phyloP scores from a whole-genome alignment of 768 basidiomycete genomes.

The Russula griseocarnosa region DNA sequence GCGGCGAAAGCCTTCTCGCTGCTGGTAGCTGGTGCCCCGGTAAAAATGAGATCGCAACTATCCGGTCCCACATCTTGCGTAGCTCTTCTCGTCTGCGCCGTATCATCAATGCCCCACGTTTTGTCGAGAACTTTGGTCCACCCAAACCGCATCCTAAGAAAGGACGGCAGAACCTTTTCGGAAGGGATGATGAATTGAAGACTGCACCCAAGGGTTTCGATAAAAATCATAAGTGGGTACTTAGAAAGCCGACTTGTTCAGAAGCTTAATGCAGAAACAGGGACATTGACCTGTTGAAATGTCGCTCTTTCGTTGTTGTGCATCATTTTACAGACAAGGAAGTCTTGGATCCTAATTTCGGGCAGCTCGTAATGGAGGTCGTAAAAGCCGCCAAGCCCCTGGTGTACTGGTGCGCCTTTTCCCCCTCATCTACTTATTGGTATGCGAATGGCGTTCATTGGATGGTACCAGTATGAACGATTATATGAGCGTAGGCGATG shows the following conservation, averaged over 20 bases:
- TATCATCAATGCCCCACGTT: slow-evolving; percentile 62
- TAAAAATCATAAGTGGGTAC: slow-evolving; percentile 68
- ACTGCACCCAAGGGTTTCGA: slow-evolving; percentile 85
- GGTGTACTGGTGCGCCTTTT: slow-evolving; percentile 33
- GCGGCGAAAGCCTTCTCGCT: slow-evolving; percentile 66
- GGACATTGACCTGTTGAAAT: slow-evolving; percentile 90
- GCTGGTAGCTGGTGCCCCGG: slow-evolving; percentile 78
- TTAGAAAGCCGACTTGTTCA: neutral
- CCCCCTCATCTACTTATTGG: neutral
- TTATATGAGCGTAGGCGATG: slow-evolving; percentile 25
- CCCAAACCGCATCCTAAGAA: slow-evolving; percentile 60
- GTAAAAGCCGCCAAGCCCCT: slow-evolving; percentile 42
- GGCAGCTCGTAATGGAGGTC: slow-evolving; percentile 36
- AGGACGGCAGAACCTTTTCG: slow-evolving; percentile 73
- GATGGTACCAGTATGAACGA: slow-evolving; percentile 24
- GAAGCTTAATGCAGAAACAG: slow-evolving; percentile 35
- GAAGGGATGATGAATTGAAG: slow-evolving; percentile 83
- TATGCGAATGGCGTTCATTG: neutral
- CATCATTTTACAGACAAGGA: slow-evolving; percentile 45
- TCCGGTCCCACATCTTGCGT: slow-evolving; percentile 70
- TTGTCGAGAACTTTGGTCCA: slow-evolving; percentile 74
- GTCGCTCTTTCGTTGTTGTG: slow-evolving; percentile 69
- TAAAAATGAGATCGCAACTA: slow-evolving; percentile 71
- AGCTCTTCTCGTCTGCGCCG: slow-evolving; percentile 59
- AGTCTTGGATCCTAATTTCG: slow-evolving; percentile 41